Evolutionary conservation across 2,329 filamentous ascomycete species (phyloP).

Genomic region (Paraphoma sp.): DNA sequence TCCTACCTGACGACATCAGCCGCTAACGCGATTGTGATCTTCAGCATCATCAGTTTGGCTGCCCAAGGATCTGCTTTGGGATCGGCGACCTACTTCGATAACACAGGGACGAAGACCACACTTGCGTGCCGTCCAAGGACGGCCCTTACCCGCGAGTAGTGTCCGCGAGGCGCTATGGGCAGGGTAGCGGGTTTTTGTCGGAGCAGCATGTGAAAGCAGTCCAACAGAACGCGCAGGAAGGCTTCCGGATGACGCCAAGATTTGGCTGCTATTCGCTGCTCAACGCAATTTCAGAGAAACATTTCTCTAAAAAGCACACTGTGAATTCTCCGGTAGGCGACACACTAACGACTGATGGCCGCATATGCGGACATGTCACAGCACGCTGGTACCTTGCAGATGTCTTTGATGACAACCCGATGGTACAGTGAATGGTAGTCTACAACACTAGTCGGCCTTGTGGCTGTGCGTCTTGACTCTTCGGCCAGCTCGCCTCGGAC

Average conservation of each 20-base stretch:
- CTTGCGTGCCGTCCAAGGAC: slow-evolving; percentile 18
- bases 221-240: slow-evolving; percentile 10
- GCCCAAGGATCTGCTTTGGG: slow-evolving; percentile 29
- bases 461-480: slow-evolving; percentile 29
- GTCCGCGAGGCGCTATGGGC: slow-evolving; percentile 21
- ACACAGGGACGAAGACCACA: slow-evolving; percentile 7
- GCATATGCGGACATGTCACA: slow-evolving; percentile 8
- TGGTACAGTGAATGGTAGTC: too few relatives aligned
- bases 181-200: slow-evolving; percentile 10
- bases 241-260: slow-evolving; percentile 13
- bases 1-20: background rate
- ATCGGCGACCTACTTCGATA: slow-evolving; percentile 27
- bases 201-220: background rate
- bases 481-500: slow-evolving; percentile 19
- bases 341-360: slow-evolving; percentile 4
- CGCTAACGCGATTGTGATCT: slow-evolving; percentile 33
- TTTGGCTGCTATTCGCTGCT: slow-evolving; percentile 1
- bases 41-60: slow-evolving; percentile 20
- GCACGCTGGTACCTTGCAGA: slow-evolving; percentile 10
- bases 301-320: slow-evolving; percentile 6
- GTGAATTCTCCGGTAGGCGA: slow-evolving; percentile 2
- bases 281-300: slow-evolving; percentile 6
- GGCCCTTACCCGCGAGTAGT: slow-evolving; percentile 28
- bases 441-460: background rate
- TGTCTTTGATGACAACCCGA: background rate